Evolutionary conservation across 2,329 filamentous ascomycete species (phyloP), one percentile per base, ranked within the genome.

Genomic region (Tolypocladium tundrense): DNA sequence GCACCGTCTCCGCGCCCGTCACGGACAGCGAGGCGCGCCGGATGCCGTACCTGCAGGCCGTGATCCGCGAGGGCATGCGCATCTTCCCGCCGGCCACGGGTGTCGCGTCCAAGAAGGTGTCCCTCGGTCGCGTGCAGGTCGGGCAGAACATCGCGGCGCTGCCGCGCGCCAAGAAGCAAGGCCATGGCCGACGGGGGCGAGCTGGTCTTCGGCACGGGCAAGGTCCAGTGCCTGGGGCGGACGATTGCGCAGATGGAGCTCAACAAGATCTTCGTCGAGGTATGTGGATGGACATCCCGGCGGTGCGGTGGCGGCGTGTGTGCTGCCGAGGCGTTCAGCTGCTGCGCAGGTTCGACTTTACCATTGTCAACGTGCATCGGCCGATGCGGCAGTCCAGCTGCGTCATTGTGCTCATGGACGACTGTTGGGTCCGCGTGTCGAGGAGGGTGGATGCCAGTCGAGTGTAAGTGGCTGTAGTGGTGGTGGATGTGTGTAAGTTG

Each of bases 51-150:
- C 66, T 78, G 0, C 70, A 73, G 57, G 75, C 80, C 1, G 69
- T 78, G 43, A 77, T 83, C 61, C 70, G 75, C 9, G 78, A 82
- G 60, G 70, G 66, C 1, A 60, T 73, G 33, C 66, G 70, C 27
- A 66, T 71, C 42, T 63, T 60, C 58, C 65, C 68, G 7, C 68
- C 69, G 9, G 64, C 66, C 2, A 58, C 65, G 11, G 65, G 67
- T 1, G 58, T 68, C 33, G 65, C 69, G 59, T 61, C 66, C 4
- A 68, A 70, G 54, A 53, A 60, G 19, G 57, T 64, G 5, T 62
- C 63, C 1, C 43, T 55, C 0, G 62, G 59, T 11, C 67, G 68
- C 3, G 68, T 68, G 0, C 62, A 61, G 1, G 67, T 74, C 6
- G 70, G 69, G 0, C 67, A 65, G 24, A 68, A 68, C 4, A 65